Percentiles rank a stretch among this genome's conserved stretches.
Evolutionary conservation across 768 basidiomycete species (phyloP).

Genomic region (Jaapia argillacea): DNA sequence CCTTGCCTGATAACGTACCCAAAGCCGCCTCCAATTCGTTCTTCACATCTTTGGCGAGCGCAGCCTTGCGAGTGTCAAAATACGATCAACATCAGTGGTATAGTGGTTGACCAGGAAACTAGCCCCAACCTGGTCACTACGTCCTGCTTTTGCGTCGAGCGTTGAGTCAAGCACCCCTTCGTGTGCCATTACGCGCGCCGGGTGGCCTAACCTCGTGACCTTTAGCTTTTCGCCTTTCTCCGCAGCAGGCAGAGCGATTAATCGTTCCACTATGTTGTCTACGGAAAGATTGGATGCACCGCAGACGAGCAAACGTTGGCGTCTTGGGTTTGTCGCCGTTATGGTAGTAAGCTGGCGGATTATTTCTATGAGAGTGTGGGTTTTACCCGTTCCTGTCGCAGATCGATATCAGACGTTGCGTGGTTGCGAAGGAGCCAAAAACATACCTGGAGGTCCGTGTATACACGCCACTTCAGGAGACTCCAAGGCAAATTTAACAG

Average conservation of each 20-base stretch:
- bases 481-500: constrained; percentile 74
- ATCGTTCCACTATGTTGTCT: constrained; percentile 88
- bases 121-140: constrained; percentile 52
- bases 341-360: constrained; percentile 69
- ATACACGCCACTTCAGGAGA: constrained; percentile 83
- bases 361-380: constrained; percentile 89
- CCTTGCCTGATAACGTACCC: constrained; percentile 56
- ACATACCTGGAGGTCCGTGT: constrained; percentile 91
- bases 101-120: background rate
- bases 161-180: constrained; percentile 59
- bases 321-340: constrained; percentile 35
- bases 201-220: constrained; percentile 90
- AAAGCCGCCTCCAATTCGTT: constrained; percentile 69
- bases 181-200: constrained; percentile 79
- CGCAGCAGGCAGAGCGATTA: constrained; percentile 48
- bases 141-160: constrained; percentile 60
- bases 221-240: constrained; percentile 43
- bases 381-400: constrained; percentile 78
- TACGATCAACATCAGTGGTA: background rate
- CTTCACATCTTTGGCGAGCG: constrained; percentile 83
- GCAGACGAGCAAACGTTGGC: constrained; percentile 70
- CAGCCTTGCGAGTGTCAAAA: constrained; percentile 58
- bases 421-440: background rate
- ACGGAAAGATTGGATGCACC: constrained; percentile 93
- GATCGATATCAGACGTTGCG: background rate